A percentile compares a stretch with the other conserved stretches of the same genome.
phyloP scores from a whole-genome alignment of 2,329 filamentous ascomycete genomes.

The Cercospora zeina region DNA sequence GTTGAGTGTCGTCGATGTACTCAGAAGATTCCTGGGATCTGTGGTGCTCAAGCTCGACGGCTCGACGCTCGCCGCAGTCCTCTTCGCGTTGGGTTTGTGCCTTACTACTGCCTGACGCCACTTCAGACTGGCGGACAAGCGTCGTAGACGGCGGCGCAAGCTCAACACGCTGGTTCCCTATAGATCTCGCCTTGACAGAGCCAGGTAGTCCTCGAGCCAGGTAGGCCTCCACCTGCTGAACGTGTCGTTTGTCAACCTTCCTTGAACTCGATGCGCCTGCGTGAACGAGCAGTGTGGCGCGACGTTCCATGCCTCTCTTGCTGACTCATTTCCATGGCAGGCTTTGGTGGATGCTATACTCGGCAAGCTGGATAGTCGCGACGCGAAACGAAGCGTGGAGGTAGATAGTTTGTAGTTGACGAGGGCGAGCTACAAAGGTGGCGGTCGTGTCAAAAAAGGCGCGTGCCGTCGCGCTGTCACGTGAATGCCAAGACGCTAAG shows the following conservation, averaged over 20 bases:
- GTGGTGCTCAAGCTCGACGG: neutral
- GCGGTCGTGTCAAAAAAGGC: neutral
- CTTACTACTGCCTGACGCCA: neutral
- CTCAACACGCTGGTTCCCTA: neutral
- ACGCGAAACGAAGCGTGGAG: neutral
- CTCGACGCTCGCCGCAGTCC: neutral
- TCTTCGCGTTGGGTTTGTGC: neutral
- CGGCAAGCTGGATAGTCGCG: neutral
- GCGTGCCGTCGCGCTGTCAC: neutral
- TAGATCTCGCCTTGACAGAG: neutral
- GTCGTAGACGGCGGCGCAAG: conserved; percentile 32
- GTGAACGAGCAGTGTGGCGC: conserved; percentile 46
- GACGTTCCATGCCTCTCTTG: conserved; percentile 20
- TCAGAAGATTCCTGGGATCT: conserved; percentile 20
- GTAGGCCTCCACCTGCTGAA: conserved; percentile 46
- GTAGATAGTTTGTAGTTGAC: neutral
- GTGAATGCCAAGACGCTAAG: neutral
- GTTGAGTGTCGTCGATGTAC: conserved; percentile 48
- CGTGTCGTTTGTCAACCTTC: conserved; percentile 46
- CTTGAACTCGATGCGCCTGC: conserved; percentile 47
- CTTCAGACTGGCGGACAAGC: neutral
- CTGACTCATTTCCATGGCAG: conserved; percentile 15
- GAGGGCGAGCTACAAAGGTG: neutral
- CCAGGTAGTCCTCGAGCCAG: conserved; percentile 14
- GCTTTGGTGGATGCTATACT: neutral